Percentiles rank a stretch among this genome's conserved stretches.
Evolutionary conservation across 768 basidiomycete species (phyloP).

Genomic region (Phallus indusiatus): DNA sequence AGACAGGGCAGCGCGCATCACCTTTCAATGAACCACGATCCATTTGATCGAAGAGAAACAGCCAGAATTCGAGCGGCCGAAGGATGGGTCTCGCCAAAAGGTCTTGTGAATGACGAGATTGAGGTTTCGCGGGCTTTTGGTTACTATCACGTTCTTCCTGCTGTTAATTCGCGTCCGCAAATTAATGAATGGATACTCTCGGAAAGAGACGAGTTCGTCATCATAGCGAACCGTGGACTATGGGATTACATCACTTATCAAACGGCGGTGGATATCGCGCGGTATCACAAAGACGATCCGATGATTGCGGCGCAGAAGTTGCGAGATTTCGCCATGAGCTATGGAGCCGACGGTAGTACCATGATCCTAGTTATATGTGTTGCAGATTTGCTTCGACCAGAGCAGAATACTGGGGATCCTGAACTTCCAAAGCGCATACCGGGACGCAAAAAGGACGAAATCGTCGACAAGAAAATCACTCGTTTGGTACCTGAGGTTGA

Average conservation of each 20-base stretch:
- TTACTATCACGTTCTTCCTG: conserved; percentile 80
- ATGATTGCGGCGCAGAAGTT: conserved; percentile 95
- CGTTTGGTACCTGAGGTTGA: conserved; percentile 71
- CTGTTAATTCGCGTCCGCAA: conserved; percentile 84
- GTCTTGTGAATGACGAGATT: conserved; percentile 84
- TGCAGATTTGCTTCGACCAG: conserved; percentile 57
- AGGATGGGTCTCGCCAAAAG: conserved; percentile 89
- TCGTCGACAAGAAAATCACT: conserved; percentile 46
- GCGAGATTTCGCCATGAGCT: conserved; percentile 92
- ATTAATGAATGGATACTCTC: conserved; percentile 59
- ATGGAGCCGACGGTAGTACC: conserved; percentile 84
- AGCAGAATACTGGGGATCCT: conserved; percentile 26
- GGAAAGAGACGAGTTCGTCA: conserved; percentile 90
- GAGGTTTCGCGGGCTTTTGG: conserved; percentile 93
- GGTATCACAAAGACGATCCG: conserved; percentile 49
- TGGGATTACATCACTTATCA: conserved; percentile 95
- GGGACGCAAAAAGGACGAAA: conserved; percentile 34
- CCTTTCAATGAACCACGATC: conserved; percentile 78
- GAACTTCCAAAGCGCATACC: conserved; percentile 25
- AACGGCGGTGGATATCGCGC: conserved; percentile 92
- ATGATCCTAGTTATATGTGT: conserved; percentile 98
- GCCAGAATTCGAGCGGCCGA: conserved; percentile 83
- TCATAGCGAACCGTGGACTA: conserved; percentile 84
- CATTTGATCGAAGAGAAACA: conserved; percentile 79
- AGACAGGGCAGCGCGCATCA: conserved; percentile 61